These are phyloP conservation scores for Penicillium sp. DNA, from an alignment of 2,329 filamentous ascomycete genomes.

Conservation along the genomic window DNA sequence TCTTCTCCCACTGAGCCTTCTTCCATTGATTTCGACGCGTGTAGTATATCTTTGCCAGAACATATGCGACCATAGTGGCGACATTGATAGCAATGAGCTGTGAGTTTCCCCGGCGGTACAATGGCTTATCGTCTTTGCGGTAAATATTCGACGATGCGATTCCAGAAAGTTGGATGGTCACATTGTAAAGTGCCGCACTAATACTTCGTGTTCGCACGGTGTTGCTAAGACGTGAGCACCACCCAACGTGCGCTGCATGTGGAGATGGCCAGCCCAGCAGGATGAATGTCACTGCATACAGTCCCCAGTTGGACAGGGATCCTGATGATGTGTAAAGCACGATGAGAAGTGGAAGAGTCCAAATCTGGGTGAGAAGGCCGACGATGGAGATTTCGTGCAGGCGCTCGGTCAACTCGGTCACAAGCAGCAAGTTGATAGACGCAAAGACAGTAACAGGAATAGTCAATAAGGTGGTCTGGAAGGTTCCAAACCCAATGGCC, in stretches of 20 bases:
- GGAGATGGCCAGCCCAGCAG: slow-evolving; percentile 13
- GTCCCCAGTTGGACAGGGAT: slow-evolving; percentile 44
- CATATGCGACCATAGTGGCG: slow-evolving; percentile 53
- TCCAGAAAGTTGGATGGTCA: slow-evolving; percentile 43
- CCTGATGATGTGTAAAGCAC: slow-evolving; percentile 42
- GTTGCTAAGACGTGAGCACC: slow-evolving; percentile 53
- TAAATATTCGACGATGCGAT: slow-evolving; percentile 54
- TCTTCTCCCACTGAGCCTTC: slow-evolving; percentile 45
- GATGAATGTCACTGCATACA: slow-evolving; percentile 41
- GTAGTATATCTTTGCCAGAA: slow-evolving; percentile 39
- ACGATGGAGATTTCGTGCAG: slow-evolving; percentile 50
- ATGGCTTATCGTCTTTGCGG: slow-evolving; percentile 55
- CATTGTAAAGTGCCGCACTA: slow-evolving; percentile 54
- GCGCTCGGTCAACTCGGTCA: slow-evolving; percentile 31
- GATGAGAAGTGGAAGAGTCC: slow-evolving; percentile 54
- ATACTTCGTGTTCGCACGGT: slow-evolving; percentile 53
- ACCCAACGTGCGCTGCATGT: slow-evolving; percentile 53
- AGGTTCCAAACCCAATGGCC: slow-evolving; percentile 14
- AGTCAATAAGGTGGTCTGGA: slow-evolving; percentile 26
- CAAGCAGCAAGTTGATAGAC: slow-evolving; percentile 30
- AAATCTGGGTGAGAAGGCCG: slow-evolving; percentile 52
- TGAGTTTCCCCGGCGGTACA: slow-evolving; percentile 42
- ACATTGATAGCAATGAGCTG: slow-evolving; percentile 52
- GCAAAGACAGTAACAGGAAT: slow-evolving; percentile 48
- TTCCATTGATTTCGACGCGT: slow-evolving; percentile 33